phyloP scores from a whole-genome alignment of 257 asterid species.

The Osmanthus fragrans region DNA sequence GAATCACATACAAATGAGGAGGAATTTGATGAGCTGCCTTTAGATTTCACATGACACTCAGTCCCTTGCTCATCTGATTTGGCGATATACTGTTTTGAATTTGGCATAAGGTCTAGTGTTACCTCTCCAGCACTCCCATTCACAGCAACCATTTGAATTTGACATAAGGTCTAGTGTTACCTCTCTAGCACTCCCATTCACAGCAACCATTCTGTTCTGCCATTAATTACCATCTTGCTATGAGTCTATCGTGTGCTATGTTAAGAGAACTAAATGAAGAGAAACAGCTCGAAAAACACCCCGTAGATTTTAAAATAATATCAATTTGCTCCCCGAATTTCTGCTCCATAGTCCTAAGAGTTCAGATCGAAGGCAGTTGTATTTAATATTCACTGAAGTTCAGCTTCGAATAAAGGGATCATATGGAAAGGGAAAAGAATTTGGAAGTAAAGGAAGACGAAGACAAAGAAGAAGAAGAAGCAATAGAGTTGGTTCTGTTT shows the following conservation, averaged over 20 bases:
- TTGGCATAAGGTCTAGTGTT: slow-evolving; percentile 30
- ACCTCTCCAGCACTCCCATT: slow-evolving; percentile 36
- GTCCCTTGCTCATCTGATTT: slow-evolving; percentile 42
- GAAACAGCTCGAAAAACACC: not conserved
- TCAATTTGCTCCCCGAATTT: not conserved
- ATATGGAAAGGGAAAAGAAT: slow-evolving; percentile 57
- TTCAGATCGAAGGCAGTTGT: not conserved
- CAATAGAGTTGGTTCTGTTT: slow-evolving; percentile 66
- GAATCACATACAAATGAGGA: too few relatives aligned
- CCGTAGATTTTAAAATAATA: not conserved
- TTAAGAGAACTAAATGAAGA: slow-evolving; percentile 1
- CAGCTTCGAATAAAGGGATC: slow-evolving; percentile 24
- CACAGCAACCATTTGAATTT: slow-evolving; percentile 32
- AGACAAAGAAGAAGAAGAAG: slow-evolving; percentile 51
- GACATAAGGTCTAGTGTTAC: slow-evolving; percentile 30
- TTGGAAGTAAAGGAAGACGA: slow-evolving; percentile 36
- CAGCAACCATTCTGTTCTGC: slow-evolving; percentile 52
- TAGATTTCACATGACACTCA: slow-evolving; percentile 34
- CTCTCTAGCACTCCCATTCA: slow-evolving; percentile 36
- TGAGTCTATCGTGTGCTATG: slow-evolving; percentile 14
- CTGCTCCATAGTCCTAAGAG: not conserved
- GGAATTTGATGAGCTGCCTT: slow-evolving; percentile 41
- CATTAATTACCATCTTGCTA: slow-evolving; percentile 21
- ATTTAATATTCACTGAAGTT: slow-evolving; percentile 4
- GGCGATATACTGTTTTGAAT: slow-evolving; percentile 27